phyloP scores from a whole-genome alignment of 108 stramenopile species.

The Cyclotella atomus region DNA sequence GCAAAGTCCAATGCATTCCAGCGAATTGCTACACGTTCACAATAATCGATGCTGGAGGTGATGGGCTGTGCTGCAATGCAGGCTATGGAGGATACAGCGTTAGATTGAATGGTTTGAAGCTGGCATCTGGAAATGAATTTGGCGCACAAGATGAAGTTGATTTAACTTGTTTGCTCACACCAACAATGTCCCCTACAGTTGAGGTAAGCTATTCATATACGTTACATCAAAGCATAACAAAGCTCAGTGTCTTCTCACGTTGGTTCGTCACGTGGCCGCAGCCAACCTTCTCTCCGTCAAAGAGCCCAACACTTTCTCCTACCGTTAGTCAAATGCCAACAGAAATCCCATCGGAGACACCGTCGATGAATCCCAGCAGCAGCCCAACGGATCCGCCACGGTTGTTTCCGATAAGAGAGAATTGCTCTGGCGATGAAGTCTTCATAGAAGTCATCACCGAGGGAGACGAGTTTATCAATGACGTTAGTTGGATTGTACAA shows the following conservation, averaged over 20 bases:
- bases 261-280: background rate
- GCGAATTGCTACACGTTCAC: slow-evolving; percentile 36
- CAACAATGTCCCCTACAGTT: slow-evolving; percentile 27
- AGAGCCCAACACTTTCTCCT: background rate
- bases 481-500: slow-evolving; percentile 23
- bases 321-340: slow-evolving; percentile 22
- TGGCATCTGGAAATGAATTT: slow-evolving; percentile 33
- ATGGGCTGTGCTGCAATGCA: slow-evolving; percentile 40
- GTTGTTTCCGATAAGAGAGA: slow-evolving; percentile 10
- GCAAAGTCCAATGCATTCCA: slow-evolving; percentile 24
- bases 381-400: slow-evolving; percentile 12
- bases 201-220: slow-evolving; percentile 6
- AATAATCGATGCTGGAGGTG: slow-evolving; percentile 32
- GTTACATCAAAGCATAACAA: too few species aligned
- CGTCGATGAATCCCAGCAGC: background rate
- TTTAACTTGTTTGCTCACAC: slow-evolving; percentile 22
- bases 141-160: slow-evolving; percentile 27
- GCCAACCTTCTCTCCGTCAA: slow-evolving; percentile 1
- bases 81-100: slow-evolving; percentile 38
- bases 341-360: background rate
- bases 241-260: too few species aligned
- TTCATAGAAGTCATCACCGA: slow-evolving; percentile 27
- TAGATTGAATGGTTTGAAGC: slow-evolving; percentile 36
- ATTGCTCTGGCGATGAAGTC: slow-evolving; percentile 15
- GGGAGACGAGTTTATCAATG: slow-evolving; percentile 27